A percentile compares a stretch with the other conserved stretches of the same genome.
Conservation (phyloP, 805 yeast genomes). For the Yarrowia porcina region DNA sequence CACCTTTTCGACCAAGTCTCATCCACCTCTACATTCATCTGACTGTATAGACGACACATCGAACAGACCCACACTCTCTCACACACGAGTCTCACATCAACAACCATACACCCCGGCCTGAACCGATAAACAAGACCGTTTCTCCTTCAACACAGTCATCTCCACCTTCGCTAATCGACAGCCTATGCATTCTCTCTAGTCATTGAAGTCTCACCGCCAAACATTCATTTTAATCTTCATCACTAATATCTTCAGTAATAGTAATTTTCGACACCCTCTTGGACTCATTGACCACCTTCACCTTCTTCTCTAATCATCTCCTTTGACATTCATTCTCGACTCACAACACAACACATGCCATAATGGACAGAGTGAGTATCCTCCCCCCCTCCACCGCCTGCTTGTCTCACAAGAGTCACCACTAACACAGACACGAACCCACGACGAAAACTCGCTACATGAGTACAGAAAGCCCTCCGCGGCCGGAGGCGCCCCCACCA, state of each 20-base stretch:
- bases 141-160: neutral
- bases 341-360: slow-evolving; percentile 6
- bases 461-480: slow-evolving; percentile 25
- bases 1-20: neutral
- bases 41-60: neutral
- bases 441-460: slow-evolving; percentile 24
- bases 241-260: slow-evolving; percentile 9
- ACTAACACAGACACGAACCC: slow-evolving; percentile 25
- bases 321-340: neutral
- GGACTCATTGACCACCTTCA: neutral
- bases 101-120: neutral
- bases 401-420: neutral
- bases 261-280: slow-evolving; percentile 3
- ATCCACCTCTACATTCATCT: neutral
- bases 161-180: neutral
- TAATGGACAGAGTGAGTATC: slow-evolving; percentile 24
- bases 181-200: slow-evolving; percentile 17
- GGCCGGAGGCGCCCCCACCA: slow-evolving; percentile 16
- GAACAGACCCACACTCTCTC: neutral
- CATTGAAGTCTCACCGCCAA: neutral
- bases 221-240: slow-evolving; percentile 14
- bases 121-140: neutral
- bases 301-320: neutral
- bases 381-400: neutral
- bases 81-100: neutral